Conservation (phyloP, 768 basidiomycete species). For the Calocybe indica region DNA sequence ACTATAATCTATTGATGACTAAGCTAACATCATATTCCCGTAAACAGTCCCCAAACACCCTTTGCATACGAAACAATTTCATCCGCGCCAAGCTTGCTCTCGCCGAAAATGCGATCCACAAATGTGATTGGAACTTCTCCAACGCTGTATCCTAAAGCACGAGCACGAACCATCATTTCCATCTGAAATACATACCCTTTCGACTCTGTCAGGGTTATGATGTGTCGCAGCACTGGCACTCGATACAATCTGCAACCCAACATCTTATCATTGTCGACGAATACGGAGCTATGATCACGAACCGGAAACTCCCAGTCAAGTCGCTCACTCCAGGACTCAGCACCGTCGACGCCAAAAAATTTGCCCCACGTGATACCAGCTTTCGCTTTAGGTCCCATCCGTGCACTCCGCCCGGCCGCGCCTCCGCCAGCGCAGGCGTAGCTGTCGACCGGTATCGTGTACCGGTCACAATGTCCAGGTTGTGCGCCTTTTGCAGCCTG, state of each 20-base stretch:
- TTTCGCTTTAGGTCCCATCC: slow-evolving; percentile 93
- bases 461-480: slow-evolving; percentile 90
- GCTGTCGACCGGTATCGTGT: slow-evolving; percentile 75
- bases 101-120: slow-evolving; percentile 89
- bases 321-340: slow-evolving; percentile 85
- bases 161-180: slow-evolving; percentile 95
- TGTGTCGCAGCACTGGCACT: slow-evolving; percentile 65
- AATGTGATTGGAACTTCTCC: slow-evolving; percentile 94
- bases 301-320: slow-evolving; percentile 89
- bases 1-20: neutral
- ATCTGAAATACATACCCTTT: slow-evolving; percentile 97
- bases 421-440: slow-evolving; percentile 47
- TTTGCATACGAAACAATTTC: slow-evolving; percentile 85
- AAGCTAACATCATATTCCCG: slow-evolving; percentile 43
- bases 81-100: slow-evolving; percentile 85
- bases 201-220: slow-evolving; percentile 79
- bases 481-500: slow-evolving; percentile 79
- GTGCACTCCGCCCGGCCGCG: slow-evolving; percentile 78
- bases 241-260: slow-evolving; percentile 59
- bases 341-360: slow-evolving; percentile 84
- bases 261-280: neutral
- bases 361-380: slow-evolving; percentile 82
- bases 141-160: slow-evolving; percentile 75
- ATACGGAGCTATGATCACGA: slow-evolving; percentile 15
- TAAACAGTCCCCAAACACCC: slow-evolving; percentile 80